phyloP scores from a whole-genome alignment of 2,329 filamentous ascomycete species.

The Fusarium anguioides region DNA sequence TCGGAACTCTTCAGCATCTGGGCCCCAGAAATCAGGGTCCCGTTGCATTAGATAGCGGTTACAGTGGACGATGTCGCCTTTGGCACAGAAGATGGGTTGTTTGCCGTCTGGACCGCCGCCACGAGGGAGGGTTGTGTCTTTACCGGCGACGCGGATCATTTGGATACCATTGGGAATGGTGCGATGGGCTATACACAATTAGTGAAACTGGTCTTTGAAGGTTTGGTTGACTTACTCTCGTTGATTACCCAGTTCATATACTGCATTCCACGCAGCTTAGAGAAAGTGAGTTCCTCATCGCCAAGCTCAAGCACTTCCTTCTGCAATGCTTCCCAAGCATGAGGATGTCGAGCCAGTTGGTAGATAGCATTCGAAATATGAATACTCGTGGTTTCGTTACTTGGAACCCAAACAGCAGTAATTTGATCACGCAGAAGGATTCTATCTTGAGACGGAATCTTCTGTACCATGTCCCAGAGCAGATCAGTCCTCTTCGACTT shows the following conservation, averaged over 20 bases:
- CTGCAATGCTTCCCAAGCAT: neutral
- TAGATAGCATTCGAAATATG: conserved; percentile 1
- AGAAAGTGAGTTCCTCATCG: neutral
- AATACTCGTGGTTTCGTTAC: conserved; percentile 3
- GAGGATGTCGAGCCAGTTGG: neutral
- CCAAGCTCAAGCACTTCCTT: conserved; percentile 1
- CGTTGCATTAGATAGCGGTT: neutral
- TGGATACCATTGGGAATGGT: neutral
- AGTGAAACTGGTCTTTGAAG: rapidly evolving
- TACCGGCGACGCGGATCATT: neutral
- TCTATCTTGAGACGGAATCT: neutral
- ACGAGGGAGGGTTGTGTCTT: neutral
- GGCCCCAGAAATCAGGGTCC: neutral
- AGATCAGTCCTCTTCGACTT: neutral
- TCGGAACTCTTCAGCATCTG: neutral
- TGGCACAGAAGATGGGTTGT: conserved; percentile 5
- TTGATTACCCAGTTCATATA: neutral
- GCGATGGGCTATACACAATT: neutral
- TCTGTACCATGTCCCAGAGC: neutral
- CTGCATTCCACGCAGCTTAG: neutral
- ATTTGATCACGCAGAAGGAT: neutral
- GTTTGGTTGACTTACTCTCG: neutral
- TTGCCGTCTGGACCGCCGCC: neutral
- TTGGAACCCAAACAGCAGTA: conserved; percentile 1
- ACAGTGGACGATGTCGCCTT: neutral